These are phyloP conservation scores for Peterozyma toletana DNA, from an alignment of 805 yeast genomes.

Conservation along the genomic window DNA sequence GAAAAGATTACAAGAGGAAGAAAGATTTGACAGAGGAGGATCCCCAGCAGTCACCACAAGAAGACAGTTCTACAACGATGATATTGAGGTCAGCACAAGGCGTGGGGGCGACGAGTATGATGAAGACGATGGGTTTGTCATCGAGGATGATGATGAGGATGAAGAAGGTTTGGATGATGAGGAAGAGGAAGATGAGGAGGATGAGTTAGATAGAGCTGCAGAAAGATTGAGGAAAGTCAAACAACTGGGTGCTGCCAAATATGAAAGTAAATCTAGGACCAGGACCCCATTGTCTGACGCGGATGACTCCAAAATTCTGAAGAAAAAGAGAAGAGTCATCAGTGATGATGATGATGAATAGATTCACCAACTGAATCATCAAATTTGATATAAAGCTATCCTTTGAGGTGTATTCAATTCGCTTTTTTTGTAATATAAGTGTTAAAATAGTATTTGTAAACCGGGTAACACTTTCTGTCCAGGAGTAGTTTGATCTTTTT, in stretches of 20 bases:
- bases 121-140: conserved; percentile 26
- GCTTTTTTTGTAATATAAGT: too few species aligned
- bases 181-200: conserved; percentile 40
- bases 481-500: background rate
- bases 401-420: too few species aligned
- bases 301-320: conserved; percentile 11
- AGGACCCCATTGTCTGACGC: conserved; percentile 9
- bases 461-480: too few species aligned
- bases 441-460: too few species aligned
- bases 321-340: conserved; percentile 40
- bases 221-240: conserved; percentile 43
- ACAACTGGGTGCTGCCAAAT: conserved; percentile 39
- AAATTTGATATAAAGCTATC: too few species aligned
- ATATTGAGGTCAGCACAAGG: conserved; percentile 24
- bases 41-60: conserved; percentile 9
- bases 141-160: conserved; percentile 27
- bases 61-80: conserved; percentile 20
- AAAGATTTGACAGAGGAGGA: conserved; percentile 38
- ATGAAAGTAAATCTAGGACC: conserved; percentile 15
- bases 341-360: conserved; percentile 39
- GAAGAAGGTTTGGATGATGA: conserved; percentile 32
- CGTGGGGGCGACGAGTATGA: conserved; percentile 18
- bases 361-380: background rate
- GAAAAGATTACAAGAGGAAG: conserved; percentile 47
- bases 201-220: conserved; percentile 39